Percentiles rank a stretch among this genome's conserved stretches.
Evolutionary conservation across 2,329 filamentous ascomycete genomes (phyloP).

Genomic region (Clarireedia homoeocarpa): DNA sequence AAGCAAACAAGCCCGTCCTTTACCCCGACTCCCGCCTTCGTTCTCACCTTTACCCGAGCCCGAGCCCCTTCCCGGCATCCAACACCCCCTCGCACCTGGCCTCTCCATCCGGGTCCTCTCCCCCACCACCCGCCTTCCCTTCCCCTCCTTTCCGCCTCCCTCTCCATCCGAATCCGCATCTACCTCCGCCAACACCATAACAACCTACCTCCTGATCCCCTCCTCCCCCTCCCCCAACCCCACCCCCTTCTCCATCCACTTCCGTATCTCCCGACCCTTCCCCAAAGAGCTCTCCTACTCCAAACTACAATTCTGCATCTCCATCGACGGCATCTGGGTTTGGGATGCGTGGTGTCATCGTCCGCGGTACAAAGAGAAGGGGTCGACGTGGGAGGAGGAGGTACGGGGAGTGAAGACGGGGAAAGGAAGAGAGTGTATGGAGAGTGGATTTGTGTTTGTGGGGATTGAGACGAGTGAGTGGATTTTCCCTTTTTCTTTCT

Average conservation of each 20-base stretch:
- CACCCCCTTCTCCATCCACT: background rate
- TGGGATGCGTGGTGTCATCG: conserved; percentile 1
- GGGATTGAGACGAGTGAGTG: background rate
- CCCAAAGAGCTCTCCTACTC: background rate
- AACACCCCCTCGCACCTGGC: too few species aligned
- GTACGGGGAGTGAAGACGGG: conserved; percentile 9
- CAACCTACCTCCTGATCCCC: too few species aligned
- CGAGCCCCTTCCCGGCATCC: too few species aligned
- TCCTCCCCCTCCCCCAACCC: background rate
- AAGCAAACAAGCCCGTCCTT: too few species aligned
- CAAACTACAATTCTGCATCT: conserved; percentile 9
- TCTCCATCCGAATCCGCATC: too few species aligned
- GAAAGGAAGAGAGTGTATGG: conserved; percentile 1
- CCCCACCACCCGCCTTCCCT: too few species aligned
- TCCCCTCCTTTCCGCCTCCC: too few species aligned
- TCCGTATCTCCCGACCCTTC: background rate
- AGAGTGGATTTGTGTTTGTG: conserved; percentile 10
- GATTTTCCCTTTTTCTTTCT: background rate
- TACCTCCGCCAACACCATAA: too few species aligned
- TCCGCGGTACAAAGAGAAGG: conserved; percentile 7
- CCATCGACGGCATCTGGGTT: conserved; percentile 9
- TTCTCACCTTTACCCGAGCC: too few species aligned
- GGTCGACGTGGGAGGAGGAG: conserved; percentile 6
- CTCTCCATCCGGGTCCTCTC: too few species aligned
- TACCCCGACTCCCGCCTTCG: too few species aligned